phyloP scores from a whole-genome alignment of 176 grass and related monocot genomes.

The Carex kokanica region DNA sequence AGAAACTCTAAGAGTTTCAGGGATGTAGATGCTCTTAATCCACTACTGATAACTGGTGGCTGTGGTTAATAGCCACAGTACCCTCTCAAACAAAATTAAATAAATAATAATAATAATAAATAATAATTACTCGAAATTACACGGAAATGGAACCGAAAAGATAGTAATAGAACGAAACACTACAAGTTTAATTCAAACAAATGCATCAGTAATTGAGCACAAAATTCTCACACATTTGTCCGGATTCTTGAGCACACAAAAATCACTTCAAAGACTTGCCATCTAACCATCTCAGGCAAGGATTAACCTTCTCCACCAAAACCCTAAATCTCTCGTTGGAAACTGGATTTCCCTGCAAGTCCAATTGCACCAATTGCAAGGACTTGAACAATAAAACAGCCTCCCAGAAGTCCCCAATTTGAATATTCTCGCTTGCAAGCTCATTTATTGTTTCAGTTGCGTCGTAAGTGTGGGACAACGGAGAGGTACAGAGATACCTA shows the following conservation, averaged over 20 bases:
- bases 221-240: not conserved
- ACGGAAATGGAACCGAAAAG: not conserved
- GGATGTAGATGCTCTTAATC: too few relatives aligned
- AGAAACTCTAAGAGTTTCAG: too few relatives aligned
- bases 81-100: not conserved
- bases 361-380: conserved; percentile 48
- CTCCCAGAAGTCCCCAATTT: conserved; percentile 55
- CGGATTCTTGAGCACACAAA: not conserved
- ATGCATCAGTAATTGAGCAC: not conserved
- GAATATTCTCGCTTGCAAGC: conserved; percentile 34
- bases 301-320: conserved; percentile 37
- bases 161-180: not conserved
- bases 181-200: not conserved
- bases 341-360: conserved; percentile 63
- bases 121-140: not conserved
- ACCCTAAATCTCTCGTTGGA: conserved; percentile 39
- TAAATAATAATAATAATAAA: not conserved
- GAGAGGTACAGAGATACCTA: conserved; percentile 67
- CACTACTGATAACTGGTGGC: not conserved
- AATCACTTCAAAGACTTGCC: conserved; percentile 27
- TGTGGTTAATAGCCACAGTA: not conserved
- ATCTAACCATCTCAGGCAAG: conserved; percentile 66
- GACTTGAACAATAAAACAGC: conserved; percentile 55
- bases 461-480: conserved; percentile 62
- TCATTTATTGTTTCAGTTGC: conserved; percentile 43